These are phyloP conservation scores for Sphaerulina populicola DNA, from an alignment of 2,329 filamentous ascomycete species.

Conservation along the genomic window DNA sequence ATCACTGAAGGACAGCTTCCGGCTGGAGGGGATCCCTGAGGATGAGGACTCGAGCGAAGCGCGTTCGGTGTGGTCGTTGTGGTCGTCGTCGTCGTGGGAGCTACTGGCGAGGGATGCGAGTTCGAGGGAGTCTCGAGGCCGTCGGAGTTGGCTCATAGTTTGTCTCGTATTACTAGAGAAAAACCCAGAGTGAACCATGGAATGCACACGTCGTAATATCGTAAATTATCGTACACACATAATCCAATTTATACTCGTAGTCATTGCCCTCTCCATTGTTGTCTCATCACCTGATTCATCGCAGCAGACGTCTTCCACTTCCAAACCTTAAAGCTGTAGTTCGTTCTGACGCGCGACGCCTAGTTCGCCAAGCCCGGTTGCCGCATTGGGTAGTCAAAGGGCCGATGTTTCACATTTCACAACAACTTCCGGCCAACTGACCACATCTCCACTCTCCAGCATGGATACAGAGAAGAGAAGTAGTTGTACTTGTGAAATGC, in stretches of 20 bases:
- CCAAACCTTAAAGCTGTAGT: too few relatives aligned
- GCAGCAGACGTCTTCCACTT: too few relatives aligned
- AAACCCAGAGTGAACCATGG: background rate
- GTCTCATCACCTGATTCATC: background rate
- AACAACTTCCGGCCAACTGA: too few relatives aligned
- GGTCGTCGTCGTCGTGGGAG: slow-evolving; percentile 46
- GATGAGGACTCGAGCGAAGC: slow-evolving; percentile 64
- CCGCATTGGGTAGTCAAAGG: background rate
- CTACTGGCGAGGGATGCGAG: slow-evolving; percentile 89
- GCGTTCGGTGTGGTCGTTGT: slow-evolving; percentile 43
- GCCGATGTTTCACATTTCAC: too few relatives aligned
- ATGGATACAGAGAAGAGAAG: background rate
- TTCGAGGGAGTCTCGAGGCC: slow-evolving; percentile 83
- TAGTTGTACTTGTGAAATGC: slow-evolving; percentile 11
- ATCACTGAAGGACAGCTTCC: slow-evolving; percentile 73
- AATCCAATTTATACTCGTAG: background rate
- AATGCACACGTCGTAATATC: background rate
- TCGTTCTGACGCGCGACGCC: too few relatives aligned
- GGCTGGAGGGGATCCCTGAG: slow-evolving; percentile 73
- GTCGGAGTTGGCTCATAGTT: slow-evolving; percentile 15
- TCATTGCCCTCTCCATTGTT: background rate
- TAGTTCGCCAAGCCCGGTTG: background rate
- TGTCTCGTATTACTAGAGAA: too few relatives aligned
- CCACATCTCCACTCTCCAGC: too few relatives aligned
- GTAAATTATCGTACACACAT: slow-evolving; percentile 4